Percentiles rank a stretch among this genome's conserved stretches.
Conservation (phyloP, 495 filamentous ascomycete species). For the Talaromyces wortmannii region DNA sequence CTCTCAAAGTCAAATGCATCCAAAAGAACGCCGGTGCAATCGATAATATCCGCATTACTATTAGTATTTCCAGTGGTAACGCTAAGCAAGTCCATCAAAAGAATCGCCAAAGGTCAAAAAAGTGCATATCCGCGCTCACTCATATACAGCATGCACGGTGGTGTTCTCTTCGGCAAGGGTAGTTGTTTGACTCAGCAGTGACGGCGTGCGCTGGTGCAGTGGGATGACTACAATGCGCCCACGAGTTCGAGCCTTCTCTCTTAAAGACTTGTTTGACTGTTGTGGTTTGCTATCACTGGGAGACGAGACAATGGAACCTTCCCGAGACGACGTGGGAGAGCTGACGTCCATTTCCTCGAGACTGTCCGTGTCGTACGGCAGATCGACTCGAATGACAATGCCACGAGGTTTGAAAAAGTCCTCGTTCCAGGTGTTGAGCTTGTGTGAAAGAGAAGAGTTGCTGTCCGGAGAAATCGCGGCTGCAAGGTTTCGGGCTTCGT, state of each 20-base stretch:
- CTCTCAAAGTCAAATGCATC: too few species aligned
- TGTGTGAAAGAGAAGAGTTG: slow-evolving; percentile 10
- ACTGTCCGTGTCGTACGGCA: slow-evolving; percentile 21
- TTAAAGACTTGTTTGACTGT: not conserved
- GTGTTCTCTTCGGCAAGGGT: slow-evolving; percentile 1
- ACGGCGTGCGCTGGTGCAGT: slow-evolving; percentile 1
- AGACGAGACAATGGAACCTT: not conserved
- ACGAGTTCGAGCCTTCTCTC: slow-evolving; percentile 15
- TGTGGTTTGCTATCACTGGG: not conserved
- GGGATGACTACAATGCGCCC: slow-evolving; percentile 31
- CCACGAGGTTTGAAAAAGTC: slow-evolving; percentile 22
- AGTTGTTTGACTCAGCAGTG: not conserved
- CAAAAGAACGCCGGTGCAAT: too few species aligned
- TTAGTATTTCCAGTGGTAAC: too few species aligned
- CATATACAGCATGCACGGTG: slow-evolving; percentile 2
- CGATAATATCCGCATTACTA: too few species aligned
- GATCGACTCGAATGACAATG: slow-evolving; percentile 27
- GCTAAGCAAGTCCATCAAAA: not conserved
- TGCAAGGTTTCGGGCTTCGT: slow-evolving; percentile 23
- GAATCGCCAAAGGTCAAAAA: not conserved
- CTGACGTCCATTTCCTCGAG: slow-evolving; percentile 19
- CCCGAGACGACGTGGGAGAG: not conserved
- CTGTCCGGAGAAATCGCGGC: slow-evolving; percentile 3
- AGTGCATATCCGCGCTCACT: not conserved
- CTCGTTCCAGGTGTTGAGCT: slow-evolving; percentile 28